phyloP scores from a whole-genome alignment of 108 stramenopile genomes.

The Fragilariopsis cylindrus region DNA sequence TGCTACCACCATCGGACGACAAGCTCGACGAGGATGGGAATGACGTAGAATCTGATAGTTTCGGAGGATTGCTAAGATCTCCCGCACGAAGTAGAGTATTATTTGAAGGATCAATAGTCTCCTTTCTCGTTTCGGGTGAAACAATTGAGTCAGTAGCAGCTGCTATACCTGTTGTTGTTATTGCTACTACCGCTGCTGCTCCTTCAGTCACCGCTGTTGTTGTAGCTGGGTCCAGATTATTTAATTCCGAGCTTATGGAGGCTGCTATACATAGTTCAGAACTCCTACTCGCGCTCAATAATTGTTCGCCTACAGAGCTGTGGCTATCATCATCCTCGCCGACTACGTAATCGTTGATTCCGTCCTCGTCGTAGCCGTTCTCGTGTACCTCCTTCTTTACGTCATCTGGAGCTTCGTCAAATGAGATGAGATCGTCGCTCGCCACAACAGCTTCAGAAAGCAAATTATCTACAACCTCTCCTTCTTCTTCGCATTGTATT shows the following conservation, averaged over 20 bases:
- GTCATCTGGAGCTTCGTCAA: background rate
- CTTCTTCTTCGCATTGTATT: background rate
- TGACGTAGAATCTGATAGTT: background rate
- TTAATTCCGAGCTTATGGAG: background rate
- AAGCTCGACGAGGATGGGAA: background rate
- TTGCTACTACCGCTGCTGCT: background rate
- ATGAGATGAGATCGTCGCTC: background rate
- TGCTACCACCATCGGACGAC: background rate
- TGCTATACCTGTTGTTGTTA: background rate
- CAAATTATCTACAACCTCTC: background rate
- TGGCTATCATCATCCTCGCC: conserved; percentile 5
- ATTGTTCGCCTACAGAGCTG: conserved; percentile 12
- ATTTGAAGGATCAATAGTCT: no score
- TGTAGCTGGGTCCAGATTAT: background rate
- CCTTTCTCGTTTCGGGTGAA: background rate
- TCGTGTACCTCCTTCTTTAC: background rate
- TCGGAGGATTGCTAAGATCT: background rate
- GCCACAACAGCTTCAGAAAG: background rate
- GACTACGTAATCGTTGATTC: background rate
- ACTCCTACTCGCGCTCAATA: conserved; percentile 6
- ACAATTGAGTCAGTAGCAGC: background rate
- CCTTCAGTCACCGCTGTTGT: background rate
- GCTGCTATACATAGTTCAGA: background rate
- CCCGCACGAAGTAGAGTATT: background rate
- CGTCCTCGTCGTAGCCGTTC: background rate